Percentiles rank a stretch among this genome's conserved stretches.
phyloP scores from a whole-genome alignment of 2,329 filamentous ascomycete species.

The Verticillium albo-atrum region DNA sequence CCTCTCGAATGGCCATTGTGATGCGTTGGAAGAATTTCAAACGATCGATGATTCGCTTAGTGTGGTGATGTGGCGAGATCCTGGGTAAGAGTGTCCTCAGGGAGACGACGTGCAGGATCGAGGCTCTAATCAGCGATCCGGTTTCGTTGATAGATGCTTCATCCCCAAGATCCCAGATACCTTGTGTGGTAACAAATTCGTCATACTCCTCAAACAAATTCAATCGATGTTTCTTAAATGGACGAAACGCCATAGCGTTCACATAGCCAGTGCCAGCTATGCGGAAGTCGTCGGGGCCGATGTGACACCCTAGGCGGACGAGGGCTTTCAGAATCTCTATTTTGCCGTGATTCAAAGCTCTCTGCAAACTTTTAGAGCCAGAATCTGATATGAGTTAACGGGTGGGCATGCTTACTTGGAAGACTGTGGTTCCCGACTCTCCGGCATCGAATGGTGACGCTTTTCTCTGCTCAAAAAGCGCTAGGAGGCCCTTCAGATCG shows the following conservation, averaged over 20 bases:
- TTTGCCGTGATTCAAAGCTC: background rate
- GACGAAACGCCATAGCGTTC: too few relatives aligned
- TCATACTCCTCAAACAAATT: background rate
- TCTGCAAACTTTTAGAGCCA: background rate
- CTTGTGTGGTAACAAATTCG: background rate
- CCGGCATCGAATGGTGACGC: background rate
- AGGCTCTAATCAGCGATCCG: background rate
- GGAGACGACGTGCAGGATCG: background rate
- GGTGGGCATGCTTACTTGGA: background rate
- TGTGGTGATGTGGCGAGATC: background rate
- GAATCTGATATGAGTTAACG: background rate
- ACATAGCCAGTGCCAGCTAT: background rate
- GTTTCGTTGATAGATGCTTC: background rate
- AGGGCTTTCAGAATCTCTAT: background rate
- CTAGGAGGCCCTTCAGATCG: background rate
- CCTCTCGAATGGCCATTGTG: background rate
- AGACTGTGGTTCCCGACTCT: background rate
- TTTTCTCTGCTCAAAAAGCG: background rate
- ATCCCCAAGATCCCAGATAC: background rate
- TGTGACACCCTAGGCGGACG: background rate
- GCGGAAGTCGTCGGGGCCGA: background rate
- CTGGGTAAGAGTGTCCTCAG: background rate
- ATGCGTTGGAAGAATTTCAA: background rate
- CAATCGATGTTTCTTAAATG: too few relatives aligned
- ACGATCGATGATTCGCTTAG: background rate